Conservation (phyloP, 768 basidiomycete genomes). For the Phanerochaete sordida region DNA sequence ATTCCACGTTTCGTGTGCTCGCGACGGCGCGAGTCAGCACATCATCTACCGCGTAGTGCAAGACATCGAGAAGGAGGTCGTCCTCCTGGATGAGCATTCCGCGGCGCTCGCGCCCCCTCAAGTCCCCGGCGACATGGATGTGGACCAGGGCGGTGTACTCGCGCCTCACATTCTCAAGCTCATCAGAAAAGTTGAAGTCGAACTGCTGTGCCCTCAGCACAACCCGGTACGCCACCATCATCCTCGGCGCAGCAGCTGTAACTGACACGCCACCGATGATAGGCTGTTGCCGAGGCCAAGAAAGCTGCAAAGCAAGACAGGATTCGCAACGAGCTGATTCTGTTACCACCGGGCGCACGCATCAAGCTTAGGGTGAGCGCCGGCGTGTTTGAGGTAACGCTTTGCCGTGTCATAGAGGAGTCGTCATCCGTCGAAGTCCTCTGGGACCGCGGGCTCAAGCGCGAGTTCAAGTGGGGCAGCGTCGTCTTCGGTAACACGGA, state of each 20-base stretch:
- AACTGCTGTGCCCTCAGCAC: constrained; percentile 81
- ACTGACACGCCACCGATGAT: not conserved
- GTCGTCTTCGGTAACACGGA: constrained; percentile 76
- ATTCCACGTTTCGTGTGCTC: constrained; percentile 91
- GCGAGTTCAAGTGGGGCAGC: constrained; percentile 82
- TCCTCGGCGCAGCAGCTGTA: not conserved
- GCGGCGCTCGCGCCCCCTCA: not conserved
- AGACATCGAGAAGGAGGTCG: constrained; percentile 80
- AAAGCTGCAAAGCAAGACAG: constrained; percentile 72
- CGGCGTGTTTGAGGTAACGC: constrained; percentile 83
- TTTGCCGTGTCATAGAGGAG: constrained; percentile 69
- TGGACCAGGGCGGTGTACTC: not conserved
- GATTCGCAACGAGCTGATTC: constrained; percentile 65
- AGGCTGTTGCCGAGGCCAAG: constrained; percentile 76
- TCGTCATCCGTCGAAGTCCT: constrained; percentile 71
- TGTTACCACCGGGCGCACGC: constrained; percentile 64
- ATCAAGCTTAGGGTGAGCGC: constrained; percentile 84
- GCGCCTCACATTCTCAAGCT: constrained; percentile 48
- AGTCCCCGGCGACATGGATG: constrained; percentile 6
- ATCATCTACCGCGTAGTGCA: constrained; percentile 60
- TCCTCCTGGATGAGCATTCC: constrained; percentile 46
- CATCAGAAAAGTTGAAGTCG: constrained; percentile 71
- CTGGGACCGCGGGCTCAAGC: constrained; percentile 72
- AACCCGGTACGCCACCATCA: constrained; percentile 68
- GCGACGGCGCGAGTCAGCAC: constrained; percentile 46